These are phyloP conservation scores for Blastobotrys raffinosifermentans DNA, from an alignment of 1,139 yeast species.

Conservation along the genomic window DNA sequence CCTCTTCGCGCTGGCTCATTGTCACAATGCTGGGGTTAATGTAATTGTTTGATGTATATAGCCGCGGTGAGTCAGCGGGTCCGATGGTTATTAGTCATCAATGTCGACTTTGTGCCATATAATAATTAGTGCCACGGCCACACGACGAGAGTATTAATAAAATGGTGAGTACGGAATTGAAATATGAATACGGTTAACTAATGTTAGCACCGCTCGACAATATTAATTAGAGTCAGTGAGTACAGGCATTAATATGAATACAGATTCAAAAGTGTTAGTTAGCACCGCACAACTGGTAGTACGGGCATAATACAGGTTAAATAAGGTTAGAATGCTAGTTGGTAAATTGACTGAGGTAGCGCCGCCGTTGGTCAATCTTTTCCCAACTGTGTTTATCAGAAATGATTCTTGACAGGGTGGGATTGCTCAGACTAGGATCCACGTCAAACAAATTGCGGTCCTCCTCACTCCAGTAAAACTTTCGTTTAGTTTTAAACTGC, in stretches of 20 bases:
- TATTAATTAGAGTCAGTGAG: slow-evolving; percentile 2
- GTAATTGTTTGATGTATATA: not conserved
- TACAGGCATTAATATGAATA: not conserved
- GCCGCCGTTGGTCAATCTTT: slow-evolving; percentile 3
- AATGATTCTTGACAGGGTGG: not conserved
- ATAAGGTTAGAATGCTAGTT: not conserved
- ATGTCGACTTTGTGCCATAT: not conserved
- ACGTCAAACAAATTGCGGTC: slow-evolving; percentile 4
- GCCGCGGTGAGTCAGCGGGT: not conserved
- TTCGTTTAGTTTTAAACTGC: not conserved
- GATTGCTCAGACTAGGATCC: slow-evolving; percentile 1
- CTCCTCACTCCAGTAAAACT: not conserved
- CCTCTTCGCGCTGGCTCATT: not conserved
- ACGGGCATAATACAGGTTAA: too few relatives aligned
- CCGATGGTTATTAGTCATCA: not conserved
- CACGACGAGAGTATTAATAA: not conserved
- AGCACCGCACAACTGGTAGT: too few relatives aligned
- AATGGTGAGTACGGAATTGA: not conserved
- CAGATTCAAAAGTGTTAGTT: too few relatives aligned
- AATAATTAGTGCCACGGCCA: not conserved
- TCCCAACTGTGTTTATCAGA: not conserved
- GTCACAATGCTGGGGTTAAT: not conserved
- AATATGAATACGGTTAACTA: slow-evolving; percentile 1
- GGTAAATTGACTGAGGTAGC: slow-evolving; percentile 2
- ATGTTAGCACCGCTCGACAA: not conserved